These are phyloP conservation scores for Cladophialophora chaetospira DNA, from an alignment of 2,329 filamentous ascomycete genomes.

Conservation along the genomic window DNA sequence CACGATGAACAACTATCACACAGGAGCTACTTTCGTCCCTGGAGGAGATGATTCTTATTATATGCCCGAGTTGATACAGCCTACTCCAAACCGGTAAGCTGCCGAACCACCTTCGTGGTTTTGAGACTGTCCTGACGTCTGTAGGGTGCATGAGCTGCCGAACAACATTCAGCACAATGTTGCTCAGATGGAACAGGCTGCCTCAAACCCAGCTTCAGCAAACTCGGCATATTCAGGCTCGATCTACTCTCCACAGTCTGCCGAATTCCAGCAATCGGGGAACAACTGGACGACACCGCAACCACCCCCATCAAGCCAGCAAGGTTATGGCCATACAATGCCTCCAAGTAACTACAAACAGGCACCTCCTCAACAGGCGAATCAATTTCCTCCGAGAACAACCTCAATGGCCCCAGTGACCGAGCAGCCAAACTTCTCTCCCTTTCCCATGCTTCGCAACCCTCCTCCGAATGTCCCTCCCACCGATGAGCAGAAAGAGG, in stretches of 20 bases:
- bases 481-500: constrained; percentile 91
- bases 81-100: constrained; percentile 67
- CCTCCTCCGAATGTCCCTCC: constrained; percentile 86
- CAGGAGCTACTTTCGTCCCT: constrained; percentile 67
- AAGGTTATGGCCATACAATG: constrained; percentile 37
- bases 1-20: constrained; percentile 33
- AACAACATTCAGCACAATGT: constrained; percentile 96
- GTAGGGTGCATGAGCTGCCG: constrained; percentile 67
- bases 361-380: constrained; percentile 32
- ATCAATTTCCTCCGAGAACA: constrained; percentile 53
- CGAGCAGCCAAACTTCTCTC: constrained; percentile 78
- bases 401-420: constrained; percentile 48
- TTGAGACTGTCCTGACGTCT: constrained; percentile 69
- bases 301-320: constrained; percentile 37
- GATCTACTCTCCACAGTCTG: constrained; percentile 26
- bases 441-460: constrained; percentile 81
- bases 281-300: constrained; percentile 11
- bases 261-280: constrained; percentile 12
- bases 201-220: constrained; percentile 23
- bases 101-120: constrained; percentile 49
- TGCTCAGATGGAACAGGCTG: constrained; percentile 75
- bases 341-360: constrained; percentile 9
- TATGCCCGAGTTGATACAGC: constrained; percentile 69
- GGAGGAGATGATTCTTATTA: constrained; percentile 69
- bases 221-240: constrained; percentile 26